phyloP scores from a whole-genome alignment of 345 rosid species.

The Orychophragmus violaceus region DNA sequence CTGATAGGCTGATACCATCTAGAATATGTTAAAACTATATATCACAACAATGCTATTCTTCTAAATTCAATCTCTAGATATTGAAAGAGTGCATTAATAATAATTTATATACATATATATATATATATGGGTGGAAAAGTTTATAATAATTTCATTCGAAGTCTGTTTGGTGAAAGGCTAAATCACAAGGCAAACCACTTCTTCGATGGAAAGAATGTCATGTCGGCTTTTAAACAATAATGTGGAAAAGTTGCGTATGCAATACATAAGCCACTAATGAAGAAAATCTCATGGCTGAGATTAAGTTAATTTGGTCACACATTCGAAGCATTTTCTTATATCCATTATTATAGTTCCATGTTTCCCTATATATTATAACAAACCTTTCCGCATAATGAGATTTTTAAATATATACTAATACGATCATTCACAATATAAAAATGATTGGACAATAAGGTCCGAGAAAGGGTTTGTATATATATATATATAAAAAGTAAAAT shows the following conservation, averaged over 20 bases:
- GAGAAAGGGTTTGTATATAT: neutral
- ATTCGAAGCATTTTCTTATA: slow-evolving; percentile 14
- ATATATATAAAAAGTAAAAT: neutral
- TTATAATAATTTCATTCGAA: neutral
- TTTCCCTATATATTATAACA: neutral
- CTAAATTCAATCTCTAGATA: neutral
- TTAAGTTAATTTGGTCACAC: slow-evolving; percentile 10
- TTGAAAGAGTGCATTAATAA: neutral
- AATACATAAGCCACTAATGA: slow-evolving; percentile 2
- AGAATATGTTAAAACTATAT: no score
- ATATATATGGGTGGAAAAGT: neutral
- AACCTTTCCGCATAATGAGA: neutral
- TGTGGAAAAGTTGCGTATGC: neutral
- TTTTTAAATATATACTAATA: neutral
- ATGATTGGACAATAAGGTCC: neutral
- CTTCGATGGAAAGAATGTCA: neutral
- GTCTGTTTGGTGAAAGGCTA: neutral
- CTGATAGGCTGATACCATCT: no score
- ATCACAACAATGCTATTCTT: neutral
- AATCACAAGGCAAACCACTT: slow-evolving; percentile 4
- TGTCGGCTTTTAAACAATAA: slow-evolving; percentile 3
- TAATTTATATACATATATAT: neutral
- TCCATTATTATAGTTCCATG: neutral
- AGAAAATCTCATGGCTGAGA: neutral
- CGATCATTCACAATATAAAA: neutral